Evolutionary conservation across 225 moss, liverwort and hornwort genomes (phyloP), one percentile per base, ranked within the genome.

Genomic region (Bryum argenteum): DNA sequence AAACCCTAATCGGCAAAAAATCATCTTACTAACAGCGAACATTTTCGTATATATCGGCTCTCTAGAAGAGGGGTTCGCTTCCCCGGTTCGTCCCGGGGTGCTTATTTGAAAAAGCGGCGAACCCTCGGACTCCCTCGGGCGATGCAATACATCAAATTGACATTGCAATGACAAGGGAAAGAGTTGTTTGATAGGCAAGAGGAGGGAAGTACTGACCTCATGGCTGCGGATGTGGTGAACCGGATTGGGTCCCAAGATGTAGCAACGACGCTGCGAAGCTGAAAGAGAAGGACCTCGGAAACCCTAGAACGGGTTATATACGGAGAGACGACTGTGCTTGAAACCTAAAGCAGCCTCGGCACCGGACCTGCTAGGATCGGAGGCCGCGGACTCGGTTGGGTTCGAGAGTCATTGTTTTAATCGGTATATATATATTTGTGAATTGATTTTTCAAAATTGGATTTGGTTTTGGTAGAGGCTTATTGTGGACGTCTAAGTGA

Each of bases 91-190:
- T 41, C 44, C 23, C 70, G 61, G 45, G 79, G 73, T 84, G 68
- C 81, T 71, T 79, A 82, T 66, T 81, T 72, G 21, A 37, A 72
- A 84, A 74, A 40, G 55, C 71, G 42, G 74, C 80, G 43, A 67
- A 63, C 81, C 70, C 86, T 26, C 81, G 81, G 79, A 75, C 81
- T 71, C 77, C 77, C 79, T 81, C 81, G 83, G 79, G 86, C 79
- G 54, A 57, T 61, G 11, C 8, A 68, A 54, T 75, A 71, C 71
- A 75, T 38, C 11, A 19, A 42, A 33, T 28, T 58, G 8, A 42
- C 43, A 76, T 40, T 14, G 8, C 8, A 22, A 11, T 10, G 3
- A 21, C 14, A 9, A 56, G 15, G 5, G 23, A 19, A 9, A 20
- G 40, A 5, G 5, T 58, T 19, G 41, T 10, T 58, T 41, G 1